Evolutionary conservation across 345 rosid species (phyloP).

Genomic region (Kernera saxatilis): DNA sequence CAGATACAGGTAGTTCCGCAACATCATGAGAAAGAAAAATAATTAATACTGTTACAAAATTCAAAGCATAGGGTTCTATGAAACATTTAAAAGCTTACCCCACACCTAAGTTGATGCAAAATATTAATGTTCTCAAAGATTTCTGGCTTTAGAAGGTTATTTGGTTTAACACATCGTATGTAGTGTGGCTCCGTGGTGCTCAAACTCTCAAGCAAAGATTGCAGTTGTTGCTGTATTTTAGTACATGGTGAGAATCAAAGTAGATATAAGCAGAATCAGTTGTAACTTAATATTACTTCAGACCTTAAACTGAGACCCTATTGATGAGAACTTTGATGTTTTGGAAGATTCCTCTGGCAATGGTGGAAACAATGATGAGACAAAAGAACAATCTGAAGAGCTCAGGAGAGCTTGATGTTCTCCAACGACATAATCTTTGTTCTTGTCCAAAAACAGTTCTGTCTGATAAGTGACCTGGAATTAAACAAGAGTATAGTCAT

Average conservation of each 20-base stretch:
- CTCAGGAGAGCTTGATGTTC: slow-evolving; percentile 88
- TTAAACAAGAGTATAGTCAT: slow-evolving; percentile 12
- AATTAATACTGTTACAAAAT: background rate
- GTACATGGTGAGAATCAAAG: slow-evolving; percentile 22
- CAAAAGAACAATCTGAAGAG: slow-evolving; percentile 79
- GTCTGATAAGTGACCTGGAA: slow-evolving; percentile 96
- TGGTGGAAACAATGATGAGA: slow-evolving; percentile 75
- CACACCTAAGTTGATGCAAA: slow-evolving; percentile 89
- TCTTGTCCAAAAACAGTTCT: slow-evolving; percentile 84
- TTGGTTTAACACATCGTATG: slow-evolving; percentile 96
- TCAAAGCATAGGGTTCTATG: slow-evolving; percentile 1
- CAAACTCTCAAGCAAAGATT: slow-evolving; percentile 86
- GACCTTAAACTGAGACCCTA: slow-evolving; percentile 97
- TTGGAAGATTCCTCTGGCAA: slow-evolving; percentile 90
- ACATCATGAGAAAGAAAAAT: background rate
- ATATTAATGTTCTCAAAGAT: slow-evolving; percentile 78
- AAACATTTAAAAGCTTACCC: slow-evolving; percentile 55
- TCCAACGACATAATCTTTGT: slow-evolving; percentile 91
- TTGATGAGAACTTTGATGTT: slow-evolving; percentile 88
- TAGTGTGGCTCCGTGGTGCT: slow-evolving; percentile 95
- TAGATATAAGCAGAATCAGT: slow-evolving; percentile 5
- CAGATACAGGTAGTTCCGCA: slow-evolving; percentile 11
- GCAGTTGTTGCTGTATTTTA: slow-evolving; percentile 87
- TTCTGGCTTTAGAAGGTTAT: slow-evolving; percentile 85
- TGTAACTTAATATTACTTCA: slow-evolving; percentile 18